Evolutionary conservation across 2,329 filamentous ascomycete species (phyloP), one percentile per base, ranked within the genome.

Genomic region (Aspergillus latus): DNA sequence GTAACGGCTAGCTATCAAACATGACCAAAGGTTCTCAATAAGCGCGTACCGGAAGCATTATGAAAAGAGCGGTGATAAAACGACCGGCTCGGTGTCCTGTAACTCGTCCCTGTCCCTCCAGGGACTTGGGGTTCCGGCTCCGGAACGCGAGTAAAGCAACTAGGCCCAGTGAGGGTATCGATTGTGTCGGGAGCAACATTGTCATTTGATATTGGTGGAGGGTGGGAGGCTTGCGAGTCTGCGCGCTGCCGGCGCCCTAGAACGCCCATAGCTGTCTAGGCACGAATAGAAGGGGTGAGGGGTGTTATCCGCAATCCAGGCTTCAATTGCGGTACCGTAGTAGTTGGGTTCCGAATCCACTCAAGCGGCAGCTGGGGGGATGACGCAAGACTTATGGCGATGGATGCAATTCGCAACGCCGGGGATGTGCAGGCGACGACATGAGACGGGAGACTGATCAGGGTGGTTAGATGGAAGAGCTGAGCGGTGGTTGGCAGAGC

Each of bases 1-100:
- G 62, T 56, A 59, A 43, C 37, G 13, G 15, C 15, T 16, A 37
- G 34, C 26, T 1, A 11, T 29, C 8, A 29, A 39, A 5, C 21
- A 47, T 21, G 4, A 8, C 28, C 4, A 21, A 32, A 34, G 26
- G 8, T 50, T n/a, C 48, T 50, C 37, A 43, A 30, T 39, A 28
- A 11, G 6, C 42, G 57, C 68, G 48, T 63, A 76, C 74, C 76
- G 60, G 73, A 64, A 45, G 73, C 63, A 44, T 68, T 70, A 62
- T 75, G 73, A 58, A 78, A 74, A n/a, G 76, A 74, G 15, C 76
- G 69, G 54, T 76, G 76, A 47, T 73, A 74, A 59, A 78, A 78
- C 2, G 76, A 78, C 45, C 76, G 72, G 30, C 70, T 70, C 6
- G 76, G 76, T 15, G 76, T 76, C 57, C 72, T 72, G 50, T 69